Conservation (phyloP, 2,329 filamentous ascomycete species). For the Aureobasidium sp. region DNA sequence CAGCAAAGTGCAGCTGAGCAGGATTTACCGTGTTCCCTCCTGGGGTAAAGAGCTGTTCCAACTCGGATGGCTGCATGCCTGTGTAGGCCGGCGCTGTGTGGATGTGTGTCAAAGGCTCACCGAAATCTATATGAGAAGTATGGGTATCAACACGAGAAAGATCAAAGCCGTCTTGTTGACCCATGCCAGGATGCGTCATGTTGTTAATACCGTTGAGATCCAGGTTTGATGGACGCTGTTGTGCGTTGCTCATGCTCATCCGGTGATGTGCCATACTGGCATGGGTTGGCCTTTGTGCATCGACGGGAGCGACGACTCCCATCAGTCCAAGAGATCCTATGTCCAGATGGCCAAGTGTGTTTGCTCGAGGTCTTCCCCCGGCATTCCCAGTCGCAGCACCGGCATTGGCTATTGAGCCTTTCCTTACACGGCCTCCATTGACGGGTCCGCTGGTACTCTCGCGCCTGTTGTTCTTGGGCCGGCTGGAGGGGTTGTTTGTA, state of each 20-base stretch:
- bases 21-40: conserved; percentile 52
- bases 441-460: conserved; percentile 74
- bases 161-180: conserved; percentile 1
- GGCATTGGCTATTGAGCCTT: conserved; percentile 74
- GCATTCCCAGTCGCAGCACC: conserved; percentile 33
- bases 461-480: conserved; percentile 71
- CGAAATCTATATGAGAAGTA: conserved; percentile 47
- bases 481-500: conserved; percentile 76
- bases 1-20: conserved; percentile 70
- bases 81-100: conserved; percentile 71
- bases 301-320: conserved; percentile 17
- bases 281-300: background rate
- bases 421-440: conserved; percentile 67
- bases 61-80: conserved; percentile 59
- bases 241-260: conserved; percentile 58
- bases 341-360: conserved; percentile 93
- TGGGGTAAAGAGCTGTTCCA: conserved; percentile 61
- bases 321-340: conserved; percentile 54
- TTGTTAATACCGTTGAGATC: conserved; percentile 68
- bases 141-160: conserved; percentile 57
- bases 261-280: conserved; percentile 12
- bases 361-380: conserved; percentile 68
- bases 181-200: conserved; percentile 27
- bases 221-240: conserved; percentile 44
- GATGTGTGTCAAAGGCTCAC: conserved; percentile 56